Evolutionary conservation across 2,329 filamentous ascomycete species (phyloP), one percentile per base, ranked within the genome.

Genomic region (Cryphonectria carpinicola): DNA sequence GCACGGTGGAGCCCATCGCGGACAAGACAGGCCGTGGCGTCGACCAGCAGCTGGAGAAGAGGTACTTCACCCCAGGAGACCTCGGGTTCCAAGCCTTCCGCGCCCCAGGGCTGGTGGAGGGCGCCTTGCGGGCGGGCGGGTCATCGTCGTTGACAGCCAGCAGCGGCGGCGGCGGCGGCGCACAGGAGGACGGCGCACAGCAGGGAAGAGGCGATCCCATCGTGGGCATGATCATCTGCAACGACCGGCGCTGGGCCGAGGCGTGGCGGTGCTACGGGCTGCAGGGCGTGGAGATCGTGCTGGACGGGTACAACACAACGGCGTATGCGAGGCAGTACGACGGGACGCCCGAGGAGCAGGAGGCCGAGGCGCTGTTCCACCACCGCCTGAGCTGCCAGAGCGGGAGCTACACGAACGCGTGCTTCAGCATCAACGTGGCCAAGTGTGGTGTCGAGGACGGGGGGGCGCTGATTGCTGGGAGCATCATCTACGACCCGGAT

Each of bases 161-260:
- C 37, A 52, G 49, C 28, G 28, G 28, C 28, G 2, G 28, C 28
- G 2, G 28, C 28, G 28, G 28, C 28, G 28, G 28, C 19, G 28
- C 62, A 77, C 76, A 58, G 78, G 65, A 32, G 11, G 17, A n/a
- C 22, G 58, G 22, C 1, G 22, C 28, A 22, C 13, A 78, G 1
- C 67, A 78, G 49, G 84, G 81, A 71, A 81, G 80, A 70, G 84
- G 84, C 1, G 86, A 88, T 74, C 83, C 85, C 1, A 86, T 88
- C 60, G 67, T 87, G 80, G 86, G 78, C 28, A 86, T 87, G 84
- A 79, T 88, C 75, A 86, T 87, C 68, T 88, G 86, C 77, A 88
- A 87, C 73, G 86, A 87, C 76, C 78, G 85, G 5, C 80, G 86
- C 10, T 88, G 86, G 86, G 80, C 84, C 1, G 86, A 88, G 74